Evolutionary conservation across 352 stramenopile species (phyloP), one percentile per base, ranked within the genome.

Genomic region (Phytophthora fragariaefolia): DNA sequence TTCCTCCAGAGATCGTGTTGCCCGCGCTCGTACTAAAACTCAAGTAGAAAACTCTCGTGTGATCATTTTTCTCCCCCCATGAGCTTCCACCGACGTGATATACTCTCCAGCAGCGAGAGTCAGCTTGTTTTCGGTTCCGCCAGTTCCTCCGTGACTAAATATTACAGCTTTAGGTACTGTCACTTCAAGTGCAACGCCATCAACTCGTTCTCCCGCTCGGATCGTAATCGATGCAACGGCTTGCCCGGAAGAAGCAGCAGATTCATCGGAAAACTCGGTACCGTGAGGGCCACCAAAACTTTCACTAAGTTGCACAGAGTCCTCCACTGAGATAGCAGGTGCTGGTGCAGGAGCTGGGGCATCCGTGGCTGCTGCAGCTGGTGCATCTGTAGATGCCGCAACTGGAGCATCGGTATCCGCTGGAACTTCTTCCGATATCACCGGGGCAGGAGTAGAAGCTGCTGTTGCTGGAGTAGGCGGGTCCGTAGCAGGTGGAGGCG

Each of bases 31-130:
- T 63, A 12, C 27, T 45, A 13, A 63, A 63, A 12, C 32, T 63
- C 20, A 56, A 18, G 22, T 63, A 63, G 45, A 63, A 63, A 40
- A 63, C 49, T 13, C 56, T 43, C 10, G 56, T 63, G 32, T 56
- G 56, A 13, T 49, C 56, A 36, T 63, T 42, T n/a, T 56, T 63
- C 30, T 56, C 56, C 1, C 56, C 56, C 56, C 56, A 15, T 63
- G 56, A 30, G 45, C 45, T 23, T 63, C 56, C 56, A 63, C 56
- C 1, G 56, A 63, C 18, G 42, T 63, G 17, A 63, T 54, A 13
- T 48, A 34, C 28, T 63, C 55, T 0, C n/a, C 43, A 12, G 26
- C 6, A 20, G 18, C 55, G 7, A 63, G 42, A n/a, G 20, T 58
- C 1, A 58, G 6, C 6, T 10, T 34, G 18, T 49, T 58, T 7